Base-by-base conservation (phyloP, 768 basidiomycete genomes). In the Panellus pusillus region DNA sequence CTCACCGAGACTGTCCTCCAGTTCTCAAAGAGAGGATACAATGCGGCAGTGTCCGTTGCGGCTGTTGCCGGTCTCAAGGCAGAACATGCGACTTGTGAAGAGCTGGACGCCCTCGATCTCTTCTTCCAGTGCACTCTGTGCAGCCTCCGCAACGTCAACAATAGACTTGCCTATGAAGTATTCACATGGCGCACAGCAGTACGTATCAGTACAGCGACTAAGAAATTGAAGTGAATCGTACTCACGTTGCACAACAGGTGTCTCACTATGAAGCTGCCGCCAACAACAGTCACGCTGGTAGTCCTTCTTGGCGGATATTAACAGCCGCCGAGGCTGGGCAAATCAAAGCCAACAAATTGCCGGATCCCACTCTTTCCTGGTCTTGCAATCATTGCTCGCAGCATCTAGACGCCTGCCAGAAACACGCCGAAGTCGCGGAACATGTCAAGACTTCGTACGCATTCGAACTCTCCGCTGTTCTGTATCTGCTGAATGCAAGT, bases 301-400 rank as follows among this genome's bases (percentile, higher is more conserved):
- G 29, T 9, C 56, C 51, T 1, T 7, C 14, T 20, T 57, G 50
- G 50, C 50, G 20, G 1, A 3, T 12, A 32, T 36, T 57, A 4
- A 39, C 36, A 20, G 13, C 6, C 6, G 36, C 20, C 1, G 50
- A 48, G 12, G 17, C 42, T 12, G 38, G 44, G 24, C 14, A 35
- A 15, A 19, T 45, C 15, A 52, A 45, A 20, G 15, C 18, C 42
- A 36, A 15, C n/a, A 46, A 47, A 28, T 27, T 20, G 11, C 6
- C 43, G 17, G 57, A 59, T 15, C 24, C 36, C 6, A 59, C 52
- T 5, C 14, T 39, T 13, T 59, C 57, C 27, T 59, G 57, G 57
- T 19, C 57, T 7, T 59, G 57, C 29, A 54, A 52, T 13, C 57
- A 54, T 20, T 59, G 57, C 41, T n/a, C 57, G n/a, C 13, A 47